Conservation (phyloP, 2,329 filamentous ascomycete genomes). For the Knufia petricola region DNA sequence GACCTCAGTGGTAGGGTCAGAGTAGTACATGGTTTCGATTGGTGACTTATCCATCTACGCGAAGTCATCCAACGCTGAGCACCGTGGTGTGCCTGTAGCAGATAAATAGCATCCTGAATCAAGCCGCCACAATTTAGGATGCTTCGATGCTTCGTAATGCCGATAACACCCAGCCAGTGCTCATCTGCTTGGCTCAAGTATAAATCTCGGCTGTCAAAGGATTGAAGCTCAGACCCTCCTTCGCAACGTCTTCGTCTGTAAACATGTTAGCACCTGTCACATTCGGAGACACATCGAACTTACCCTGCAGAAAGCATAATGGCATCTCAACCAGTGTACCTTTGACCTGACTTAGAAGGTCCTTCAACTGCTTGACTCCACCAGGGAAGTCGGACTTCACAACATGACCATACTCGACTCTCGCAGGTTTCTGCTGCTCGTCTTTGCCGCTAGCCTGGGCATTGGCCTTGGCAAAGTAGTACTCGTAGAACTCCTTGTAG, state of each 20-base stretch:
- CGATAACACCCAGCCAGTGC: not conserved
- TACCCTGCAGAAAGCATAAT: conserved; percentile 58
- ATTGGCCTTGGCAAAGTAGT: conserved; percentile 44
- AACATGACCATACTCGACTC: conserved; percentile 78
- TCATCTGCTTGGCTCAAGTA: conserved; percentile 43
- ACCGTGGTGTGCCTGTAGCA: too few species aligned
- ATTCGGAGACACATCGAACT: conserved; percentile 8
- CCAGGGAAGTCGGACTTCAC: conserved; percentile 64
- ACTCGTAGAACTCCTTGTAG: conserved; percentile 55
- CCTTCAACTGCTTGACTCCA: conserved; percentile 64
- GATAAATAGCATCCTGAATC: too few species aligned
- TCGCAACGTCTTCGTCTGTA: conserved; percentile 74
- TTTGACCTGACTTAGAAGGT: conserved; percentile 55
- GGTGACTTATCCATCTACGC: too few species aligned
- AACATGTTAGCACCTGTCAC: conserved; percentile 9
- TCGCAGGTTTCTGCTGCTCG: conserved; percentile 37
- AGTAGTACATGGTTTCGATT: too few species aligned
- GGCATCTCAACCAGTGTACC: conserved; percentile 84
- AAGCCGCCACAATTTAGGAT: too few species aligned
- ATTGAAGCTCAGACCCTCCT: conserved; percentile 67
- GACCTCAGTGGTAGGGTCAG: too few species aligned
- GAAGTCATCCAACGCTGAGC: too few species aligned
- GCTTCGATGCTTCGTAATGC: not conserved
- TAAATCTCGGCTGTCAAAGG: conserved; percentile 63
- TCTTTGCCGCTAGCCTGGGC: conserved; percentile 35